phyloP scores from a whole-genome alignment of 495 filamentous ascomycete genomes.

The Hyaloscypha variabilis region DNA sequence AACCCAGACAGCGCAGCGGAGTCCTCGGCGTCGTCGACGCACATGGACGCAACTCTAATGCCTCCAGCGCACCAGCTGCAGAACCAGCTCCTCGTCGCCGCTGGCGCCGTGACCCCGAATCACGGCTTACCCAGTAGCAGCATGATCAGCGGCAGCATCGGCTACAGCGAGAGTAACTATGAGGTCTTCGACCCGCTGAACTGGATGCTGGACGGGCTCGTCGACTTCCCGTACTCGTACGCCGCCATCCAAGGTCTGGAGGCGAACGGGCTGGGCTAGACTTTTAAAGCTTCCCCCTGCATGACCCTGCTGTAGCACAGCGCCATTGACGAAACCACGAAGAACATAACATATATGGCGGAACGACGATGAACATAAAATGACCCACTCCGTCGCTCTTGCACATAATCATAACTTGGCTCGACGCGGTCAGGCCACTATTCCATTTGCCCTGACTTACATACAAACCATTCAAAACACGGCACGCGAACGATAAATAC shows the following conservation, averaged over 20 bases:
- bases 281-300: not conserved
- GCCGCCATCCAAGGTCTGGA: conserved; percentile 34
- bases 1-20: conserved; percentile 80
- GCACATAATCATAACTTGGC: not conserved
- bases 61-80: conserved; percentile 40
- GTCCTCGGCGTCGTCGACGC: conserved; percentile 67
- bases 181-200: conserved; percentile 70
- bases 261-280: conserved; percentile 25
- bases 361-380: not conserved
- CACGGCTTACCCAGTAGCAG: conserved; percentile 18
- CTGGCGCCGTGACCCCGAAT: conserved; percentile 25
- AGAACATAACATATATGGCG: not conserved
- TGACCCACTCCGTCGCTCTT: not conserved
- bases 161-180: conserved; percentile 35
- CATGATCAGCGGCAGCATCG: conserved; percentile 28
- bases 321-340: not conserved
- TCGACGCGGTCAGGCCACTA: not conserved
- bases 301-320: not conserved
- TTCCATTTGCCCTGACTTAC: not conserved
- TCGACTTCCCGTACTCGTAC: conserved; percentile 75
- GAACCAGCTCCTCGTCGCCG: conserved; percentile 28
- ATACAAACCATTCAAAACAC: not conserved
- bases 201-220: conserved; percentile 85
- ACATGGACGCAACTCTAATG: conserved; percentile 53
- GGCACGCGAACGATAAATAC: not conserved